Evolutionary conservation across 257 asterid genomes (phyloP).

Genomic region (Galeopsis tetrahit): DNA sequence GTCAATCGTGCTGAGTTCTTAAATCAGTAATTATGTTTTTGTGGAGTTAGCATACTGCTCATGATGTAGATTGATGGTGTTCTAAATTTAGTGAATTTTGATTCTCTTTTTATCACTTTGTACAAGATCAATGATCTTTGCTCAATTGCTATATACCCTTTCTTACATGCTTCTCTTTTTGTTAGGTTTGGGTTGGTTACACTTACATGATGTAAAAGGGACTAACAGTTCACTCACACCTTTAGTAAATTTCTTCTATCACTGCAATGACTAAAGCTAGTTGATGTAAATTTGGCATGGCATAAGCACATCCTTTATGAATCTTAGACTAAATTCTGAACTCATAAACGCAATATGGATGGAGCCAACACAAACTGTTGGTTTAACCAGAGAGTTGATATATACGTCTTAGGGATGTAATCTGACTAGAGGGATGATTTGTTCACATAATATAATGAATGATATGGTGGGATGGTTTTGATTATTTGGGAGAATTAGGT

Average conservation of each 20-base stretch:
- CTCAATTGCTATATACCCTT: not conserved
- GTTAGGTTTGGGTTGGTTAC: conserved; percentile 14
- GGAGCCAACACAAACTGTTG: conserved; percentile 4
- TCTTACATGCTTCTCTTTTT: not conserved
- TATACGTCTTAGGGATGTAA: not conserved
- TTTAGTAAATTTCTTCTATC: not conserved
- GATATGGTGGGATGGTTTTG: not conserved
- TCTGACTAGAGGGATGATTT: not conserved
- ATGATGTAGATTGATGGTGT: not conserved
- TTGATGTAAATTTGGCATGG: not conserved
- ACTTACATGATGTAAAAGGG: not conserved
- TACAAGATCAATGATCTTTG: conserved; percentile 1
- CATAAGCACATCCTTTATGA: not conserved
- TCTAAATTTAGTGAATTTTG: conserved; percentile 9
- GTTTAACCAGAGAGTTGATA: conserved; percentile 5
- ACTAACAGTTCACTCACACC: not conserved
- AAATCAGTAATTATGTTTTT: not conserved
- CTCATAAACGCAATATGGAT: not conserved
- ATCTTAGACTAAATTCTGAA: conserved; percentile 3
- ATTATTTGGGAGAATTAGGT: not conserved
- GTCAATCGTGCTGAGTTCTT: conserved; percentile 18
- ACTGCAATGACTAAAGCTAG: not conserved
- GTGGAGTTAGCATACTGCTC: not conserved
- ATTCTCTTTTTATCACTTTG: not conserved
- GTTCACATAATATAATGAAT: conserved; percentile 1